Conservation (phyloP, 371 early-diverging fungal species). For the Circinella umbellata region DNA sequence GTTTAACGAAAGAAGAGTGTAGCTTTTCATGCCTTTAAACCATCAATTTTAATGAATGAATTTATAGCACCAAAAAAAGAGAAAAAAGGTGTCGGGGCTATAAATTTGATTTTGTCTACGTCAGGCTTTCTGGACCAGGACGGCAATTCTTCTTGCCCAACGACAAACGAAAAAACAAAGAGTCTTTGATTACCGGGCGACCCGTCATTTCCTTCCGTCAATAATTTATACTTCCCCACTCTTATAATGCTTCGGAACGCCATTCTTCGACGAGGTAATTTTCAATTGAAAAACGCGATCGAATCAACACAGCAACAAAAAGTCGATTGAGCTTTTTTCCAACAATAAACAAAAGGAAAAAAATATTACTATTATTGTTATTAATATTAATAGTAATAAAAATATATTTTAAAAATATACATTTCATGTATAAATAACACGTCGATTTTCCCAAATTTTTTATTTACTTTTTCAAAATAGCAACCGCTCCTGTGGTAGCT, state of each 20-base stretch:
- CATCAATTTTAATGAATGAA: background rate
- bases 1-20: background rate
- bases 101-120: background rate
- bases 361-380: background rate
- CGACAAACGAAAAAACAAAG: conserved; percentile 5
- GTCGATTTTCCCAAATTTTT: too few species aligned
- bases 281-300: background rate
- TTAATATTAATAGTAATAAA: background rate
- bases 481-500: conserved; percentile 8
- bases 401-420: conserved; percentile 4
- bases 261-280: conserved; percentile 48
- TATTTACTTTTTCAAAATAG: background rate
- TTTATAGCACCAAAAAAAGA: background rate
- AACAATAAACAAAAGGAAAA: too few species aligned
- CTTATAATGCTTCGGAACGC: conserved; percentile 48
- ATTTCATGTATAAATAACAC: too few species aligned
- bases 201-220: conserved; percentile 6
- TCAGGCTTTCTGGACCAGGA: background rate
- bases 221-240: conserved; percentile 11
- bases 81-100: background rate
- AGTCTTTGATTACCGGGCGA: background rate
- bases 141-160: background rate
- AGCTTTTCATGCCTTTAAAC: background rate
- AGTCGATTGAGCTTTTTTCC: too few species aligned
- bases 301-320: background rate